Conservation (phyloP, 495 filamentous ascomycete species). For the Usnea hakonensis region DNA sequence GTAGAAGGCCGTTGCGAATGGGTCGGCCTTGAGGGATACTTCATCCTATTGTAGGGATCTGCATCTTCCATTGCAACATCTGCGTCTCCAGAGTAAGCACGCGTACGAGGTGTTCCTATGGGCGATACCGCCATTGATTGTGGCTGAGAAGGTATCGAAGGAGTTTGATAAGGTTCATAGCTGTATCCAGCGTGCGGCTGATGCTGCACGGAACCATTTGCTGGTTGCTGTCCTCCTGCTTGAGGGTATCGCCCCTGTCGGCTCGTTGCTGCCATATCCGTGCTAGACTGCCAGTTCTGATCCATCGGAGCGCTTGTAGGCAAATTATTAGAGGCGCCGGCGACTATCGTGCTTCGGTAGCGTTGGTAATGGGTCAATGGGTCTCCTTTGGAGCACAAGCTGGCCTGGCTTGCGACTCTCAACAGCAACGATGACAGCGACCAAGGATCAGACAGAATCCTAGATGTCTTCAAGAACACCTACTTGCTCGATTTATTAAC, state of each 20-base stretch:
- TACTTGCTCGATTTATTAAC: slow-evolving; percentile 2
- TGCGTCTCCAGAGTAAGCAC: slow-evolving; percentile 61
- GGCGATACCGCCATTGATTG: slow-evolving; percentile 57
- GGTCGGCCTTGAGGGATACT: slow-evolving; percentile 65
- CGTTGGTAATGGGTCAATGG: background rate
- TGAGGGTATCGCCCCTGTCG: slow-evolving; percentile 23
- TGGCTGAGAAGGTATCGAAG: slow-evolving; percentile 46
- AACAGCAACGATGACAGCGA: background rate
- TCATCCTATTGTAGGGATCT: slow-evolving; percentile 72
- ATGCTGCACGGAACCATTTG: slow-evolving; percentile 17
- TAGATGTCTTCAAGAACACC: slow-evolving; percentile 4
- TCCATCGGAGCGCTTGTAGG: slow-evolving; percentile 35
- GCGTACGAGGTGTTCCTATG: slow-evolving; percentile 54
- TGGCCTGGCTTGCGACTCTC: background rate
- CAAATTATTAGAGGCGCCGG: background rate
- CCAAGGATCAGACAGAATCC: background rate
- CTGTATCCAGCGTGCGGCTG: slow-evolving; percentile 61
- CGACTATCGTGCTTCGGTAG: background rate
- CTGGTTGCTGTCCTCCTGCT: slow-evolving; percentile 20
- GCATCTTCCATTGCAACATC: slow-evolving; percentile 92
- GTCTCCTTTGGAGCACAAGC: background rate
- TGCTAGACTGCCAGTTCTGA: slow-evolving; percentile 46
- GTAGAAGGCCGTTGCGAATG: slow-evolving; percentile 56
- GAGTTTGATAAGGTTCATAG: slow-evolving; percentile 64
- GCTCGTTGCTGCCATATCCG: slow-evolving; percentile 29